phyloP scores from a whole-genome alignment of 192 early-diverging fungal genomes.

The Entrophospora sp. region DNA sequence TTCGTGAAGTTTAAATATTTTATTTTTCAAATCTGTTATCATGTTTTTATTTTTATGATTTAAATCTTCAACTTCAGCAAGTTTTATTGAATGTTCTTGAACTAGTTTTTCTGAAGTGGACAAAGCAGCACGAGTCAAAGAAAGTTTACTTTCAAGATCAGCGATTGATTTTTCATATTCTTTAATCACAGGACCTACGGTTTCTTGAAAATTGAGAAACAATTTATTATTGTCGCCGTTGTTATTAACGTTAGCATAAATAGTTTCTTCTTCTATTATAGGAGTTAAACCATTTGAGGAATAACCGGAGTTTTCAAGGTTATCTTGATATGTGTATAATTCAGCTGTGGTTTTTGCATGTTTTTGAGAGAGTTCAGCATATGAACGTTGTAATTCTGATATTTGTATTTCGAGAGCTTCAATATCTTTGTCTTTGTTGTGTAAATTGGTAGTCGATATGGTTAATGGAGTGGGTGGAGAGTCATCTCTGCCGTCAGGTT shows the following conservation, averaged over 20 bases:
- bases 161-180: constrained; percentile 62
- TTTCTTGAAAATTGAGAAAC: constrained; percentile 28
- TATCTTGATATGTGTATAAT: constrained; percentile 40
- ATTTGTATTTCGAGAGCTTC: constrained; percentile 43
- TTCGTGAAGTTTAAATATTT: constrained; percentile 48
- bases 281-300: background rate
- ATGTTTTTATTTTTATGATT: constrained; percentile 17
- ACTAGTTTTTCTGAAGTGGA: constrained; percentile 45
- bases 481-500: constrained; percentile 17
- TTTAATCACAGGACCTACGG: constrained; percentile 61
- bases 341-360: constrained; percentile 43
- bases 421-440: constrained; percentile 6
- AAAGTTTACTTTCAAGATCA: constrained; percentile 50
- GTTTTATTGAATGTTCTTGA: constrained; percentile 47
- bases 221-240: too few species aligned
- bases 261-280: background rate
- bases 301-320: background rate
- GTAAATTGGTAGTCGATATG: background rate
- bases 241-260: too few species aligned
- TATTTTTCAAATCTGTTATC: constrained; percentile 30
- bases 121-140: constrained; percentile 46
- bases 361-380: constrained; percentile 45
- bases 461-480: constrained; percentile 4
- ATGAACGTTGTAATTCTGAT: constrained; percentile 40
- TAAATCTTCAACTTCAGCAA: constrained; percentile 28